These are phyloP conservation scores for Pichia sp. DNA, from an alignment of 1,139 yeast species.

Conservation along the genomic window DNA sequence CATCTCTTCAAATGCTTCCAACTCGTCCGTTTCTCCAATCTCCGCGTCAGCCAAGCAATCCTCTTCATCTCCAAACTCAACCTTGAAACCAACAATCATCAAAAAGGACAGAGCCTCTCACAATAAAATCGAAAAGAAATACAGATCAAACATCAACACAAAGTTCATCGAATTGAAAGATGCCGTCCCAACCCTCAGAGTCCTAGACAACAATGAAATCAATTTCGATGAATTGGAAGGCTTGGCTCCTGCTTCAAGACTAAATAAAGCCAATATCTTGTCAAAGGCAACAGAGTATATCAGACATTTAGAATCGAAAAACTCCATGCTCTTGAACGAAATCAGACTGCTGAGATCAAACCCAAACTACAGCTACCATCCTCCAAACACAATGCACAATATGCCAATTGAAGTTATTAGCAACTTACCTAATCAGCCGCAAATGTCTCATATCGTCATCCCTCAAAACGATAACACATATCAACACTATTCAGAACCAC, in stretches of 20 bases:
- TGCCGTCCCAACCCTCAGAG: slow-evolving; percentile 63
- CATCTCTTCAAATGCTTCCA: no score
- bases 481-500: no score
- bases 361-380: slow-evolving; percentile 11
- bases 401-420: slow-evolving; percentile 15
- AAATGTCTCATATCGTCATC: slow-evolving; percentile 1
- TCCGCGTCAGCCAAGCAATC: no score
- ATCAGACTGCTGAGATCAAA: slow-evolving; percentile 17
- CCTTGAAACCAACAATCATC: neutral
- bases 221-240: slow-evolving; percentile 62
- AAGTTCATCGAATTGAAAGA: slow-evolving; percentile 65
- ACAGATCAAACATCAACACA: slow-evolving; percentile 69
- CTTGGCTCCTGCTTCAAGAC: slow-evolving; percentile 78
- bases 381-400: slow-evolving; percentile 1
- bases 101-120: slow-evolving; percentile 56
- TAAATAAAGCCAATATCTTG: slow-evolving; percentile 86
- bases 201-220: slow-evolving; percentile 36
- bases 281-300: slow-evolving; percentile 92
- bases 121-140: slow-evolving; percentile 74
- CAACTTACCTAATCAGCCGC: slow-evolving; percentile 14
- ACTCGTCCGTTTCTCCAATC: no score
- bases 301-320: slow-evolving; percentile 73
- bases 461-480: neutral
- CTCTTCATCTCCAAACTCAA: no score
- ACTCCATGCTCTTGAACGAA: slow-evolving; percentile 55